phyloP scores from a whole-genome alignment of 768 basidiomycete species.

The Amanita molliuscula region DNA sequence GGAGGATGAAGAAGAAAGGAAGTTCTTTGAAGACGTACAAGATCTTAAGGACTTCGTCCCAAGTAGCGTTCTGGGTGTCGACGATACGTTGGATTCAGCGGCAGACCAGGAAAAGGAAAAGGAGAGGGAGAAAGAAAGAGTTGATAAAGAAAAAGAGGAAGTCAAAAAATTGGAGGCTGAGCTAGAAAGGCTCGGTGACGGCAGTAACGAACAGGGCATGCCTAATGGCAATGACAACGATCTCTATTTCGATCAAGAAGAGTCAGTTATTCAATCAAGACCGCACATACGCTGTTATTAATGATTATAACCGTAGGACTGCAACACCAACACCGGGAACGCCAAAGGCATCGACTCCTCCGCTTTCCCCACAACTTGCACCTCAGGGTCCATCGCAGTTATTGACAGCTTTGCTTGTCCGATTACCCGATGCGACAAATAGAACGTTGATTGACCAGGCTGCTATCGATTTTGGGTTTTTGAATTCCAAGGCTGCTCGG shows the following conservation, averaged over 20 bases:
- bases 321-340: slow-evolving; percentile 62
- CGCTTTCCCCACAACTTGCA: slow-evolving; percentile 59
- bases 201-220: slow-evolving; percentile 18
- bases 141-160: slow-evolving; percentile 55
- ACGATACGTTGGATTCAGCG: slow-evolving; percentile 24
- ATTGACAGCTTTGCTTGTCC: slow-evolving; percentile 80
- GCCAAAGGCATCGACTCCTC: slow-evolving; percentile 50
- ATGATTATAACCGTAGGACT: slow-evolving; percentile 20
- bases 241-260: slow-evolving; percentile 22
- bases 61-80: slow-evolving; percentile 73
- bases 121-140: slow-evolving; percentile 40
- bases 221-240: slow-evolving; percentile 6
- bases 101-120: slow-evolving; percentile 32
- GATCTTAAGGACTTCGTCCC: slow-evolving; percentile 92
- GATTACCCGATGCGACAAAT: slow-evolving; percentile 92
- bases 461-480: slow-evolving; percentile 90
- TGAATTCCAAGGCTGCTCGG: slow-evolving; percentile 94
- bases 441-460: slow-evolving; percentile 84
- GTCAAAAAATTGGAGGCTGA: slow-evolving; percentile 71
- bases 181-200: slow-evolving; percentile 46
- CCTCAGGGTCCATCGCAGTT: slow-evolving; percentile 91
- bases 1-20: slow-evolving; percentile 95
- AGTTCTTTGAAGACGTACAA: slow-evolving; percentile 88
- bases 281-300: not conserved
- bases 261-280: slow-evolving; percentile 17